phyloP scores from a whole-genome alignment of 2,329 filamentous ascomycete genomes.

The Sphaerulina vaccinii region DNA sequence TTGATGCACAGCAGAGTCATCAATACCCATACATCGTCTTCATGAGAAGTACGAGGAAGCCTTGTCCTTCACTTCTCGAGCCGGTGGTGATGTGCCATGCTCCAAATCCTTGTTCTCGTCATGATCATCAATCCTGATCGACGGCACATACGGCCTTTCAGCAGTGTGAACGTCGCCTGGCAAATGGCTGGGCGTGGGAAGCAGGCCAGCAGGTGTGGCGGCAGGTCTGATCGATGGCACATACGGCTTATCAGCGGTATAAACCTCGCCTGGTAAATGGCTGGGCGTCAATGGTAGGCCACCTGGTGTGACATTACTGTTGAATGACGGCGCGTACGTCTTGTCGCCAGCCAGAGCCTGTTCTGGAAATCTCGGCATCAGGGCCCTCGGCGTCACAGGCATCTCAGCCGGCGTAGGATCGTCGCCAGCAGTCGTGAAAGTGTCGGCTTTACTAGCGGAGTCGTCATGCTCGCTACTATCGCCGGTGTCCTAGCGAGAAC shows the following conservation, averaged over 20 bases:
- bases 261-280: background rate
- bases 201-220: background rate
- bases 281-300: background rate
- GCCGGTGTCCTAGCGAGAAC: slow-evolving; percentile 14
- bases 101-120: background rate
- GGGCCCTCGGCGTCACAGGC: background rate
- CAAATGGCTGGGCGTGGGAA: slow-evolving; percentile 4
- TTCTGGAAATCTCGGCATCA: background rate
- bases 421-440: slow-evolving; percentile 4
- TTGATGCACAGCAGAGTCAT: too few relatives aligned
- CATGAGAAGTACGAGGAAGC: background rate
- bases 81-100: background rate
- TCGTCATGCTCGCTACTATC: slow-evolving; percentile 9
- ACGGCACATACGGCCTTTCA: slow-evolving; percentile 10
- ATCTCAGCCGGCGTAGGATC: background rate
- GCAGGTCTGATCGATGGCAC: background rate
- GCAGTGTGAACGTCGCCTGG: background rate
- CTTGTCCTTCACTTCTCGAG: background rate
- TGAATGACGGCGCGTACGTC: background rate
- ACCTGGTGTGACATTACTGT: background rate
- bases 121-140: background rate
- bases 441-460: background rate
- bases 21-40: background rate
- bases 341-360: background rate
- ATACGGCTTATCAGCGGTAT: background rate